Base-by-base conservation (phyloP, 805 yeast genomes). In the Cyberlindnera nakhonratchasimensis region DNA sequence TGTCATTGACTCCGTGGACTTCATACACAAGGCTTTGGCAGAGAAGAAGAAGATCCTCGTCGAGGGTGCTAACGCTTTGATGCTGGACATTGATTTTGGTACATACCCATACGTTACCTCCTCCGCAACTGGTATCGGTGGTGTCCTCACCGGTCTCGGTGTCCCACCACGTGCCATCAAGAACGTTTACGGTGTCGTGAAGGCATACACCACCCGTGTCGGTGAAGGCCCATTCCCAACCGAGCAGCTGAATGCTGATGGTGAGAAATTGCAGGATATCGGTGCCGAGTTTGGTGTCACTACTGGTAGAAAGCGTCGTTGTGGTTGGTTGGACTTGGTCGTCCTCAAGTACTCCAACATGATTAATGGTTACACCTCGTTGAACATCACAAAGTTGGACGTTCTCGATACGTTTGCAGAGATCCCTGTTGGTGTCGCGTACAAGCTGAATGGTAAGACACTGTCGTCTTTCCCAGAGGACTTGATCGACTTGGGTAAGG, bases 201-300 rank as follows among this genome's bases (percentile, higher is more conserved):
- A 93, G 73, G 98, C 98, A 31, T 93, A 93, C 70, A 93, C 99
- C 34, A 93, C 99, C 28, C 82, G 99, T 69, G 99, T 93, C 42
- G 99, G 99, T 58, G 98, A 90, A 63, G 99, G 99, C 52, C 99
- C 99, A 24, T 93, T 93, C 85, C 97, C 99, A 48, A 83, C 98
- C 43, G 99, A 93, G 69, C 98, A 90, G 65, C 76, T 90, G 62
- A 89, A 91, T 65, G 80, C 70, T 28, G 79, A 71, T 36, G 99
- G 99, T 60, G 95, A 86, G 58, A 78, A 79, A 52, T 74, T 93
- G 61, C 99, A 93, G 66, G 68, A 74, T 33, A 86, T 93, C 50
- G 99, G 99, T 59, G 96, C 90, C 45, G 99, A 93, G 69, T 86
- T 63, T 59, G 99, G 99, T 68, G 99, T 93, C 55, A 93, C 99